phyloP scores from a whole-genome alignment of 495 filamentous ascomycete species.

The Lepraria neglecta region DNA sequence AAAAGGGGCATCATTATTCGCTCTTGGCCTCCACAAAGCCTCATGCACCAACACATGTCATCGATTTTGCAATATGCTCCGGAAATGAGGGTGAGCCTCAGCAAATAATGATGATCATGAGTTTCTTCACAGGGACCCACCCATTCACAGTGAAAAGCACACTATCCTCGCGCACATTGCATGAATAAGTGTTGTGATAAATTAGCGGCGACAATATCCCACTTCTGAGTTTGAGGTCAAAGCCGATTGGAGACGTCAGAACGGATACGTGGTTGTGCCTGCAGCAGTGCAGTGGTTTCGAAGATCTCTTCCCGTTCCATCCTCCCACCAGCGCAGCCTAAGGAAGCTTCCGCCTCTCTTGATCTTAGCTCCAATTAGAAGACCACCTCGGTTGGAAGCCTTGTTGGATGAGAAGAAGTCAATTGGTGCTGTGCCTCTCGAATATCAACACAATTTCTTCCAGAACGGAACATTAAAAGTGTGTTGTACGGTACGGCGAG shows the following conservation, averaged over 20 bases:
- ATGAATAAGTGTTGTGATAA: background rate
- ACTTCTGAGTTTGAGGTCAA: background rate
- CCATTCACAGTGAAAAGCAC: background rate
- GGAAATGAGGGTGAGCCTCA: background rate
- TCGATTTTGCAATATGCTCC: background rate
- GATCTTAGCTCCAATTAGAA: background rate
- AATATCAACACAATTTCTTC: background rate
- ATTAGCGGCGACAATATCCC: background rate
- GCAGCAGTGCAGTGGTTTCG: constrained; percentile 2
- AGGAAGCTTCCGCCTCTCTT: background rate
- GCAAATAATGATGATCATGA: background rate
- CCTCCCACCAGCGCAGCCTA: background rate
- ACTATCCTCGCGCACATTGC: too few species aligned
- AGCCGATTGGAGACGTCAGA: background rate
- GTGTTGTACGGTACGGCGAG: background rate
- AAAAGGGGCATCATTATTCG: constrained; percentile 7
- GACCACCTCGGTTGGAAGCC: background rate
- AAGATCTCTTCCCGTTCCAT: constrained; percentile 5
- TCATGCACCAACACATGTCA: constrained; percentile 4
- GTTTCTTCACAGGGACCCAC: background rate
- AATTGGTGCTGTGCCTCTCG: background rate
- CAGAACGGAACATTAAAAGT: background rate
- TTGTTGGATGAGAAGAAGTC: background rate
- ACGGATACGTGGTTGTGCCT: constrained; percentile 7
- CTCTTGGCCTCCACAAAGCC: background rate